Conservation (phyloP, 1,139 yeast genomes). For the Debaryomyces fabryi region DNA sequence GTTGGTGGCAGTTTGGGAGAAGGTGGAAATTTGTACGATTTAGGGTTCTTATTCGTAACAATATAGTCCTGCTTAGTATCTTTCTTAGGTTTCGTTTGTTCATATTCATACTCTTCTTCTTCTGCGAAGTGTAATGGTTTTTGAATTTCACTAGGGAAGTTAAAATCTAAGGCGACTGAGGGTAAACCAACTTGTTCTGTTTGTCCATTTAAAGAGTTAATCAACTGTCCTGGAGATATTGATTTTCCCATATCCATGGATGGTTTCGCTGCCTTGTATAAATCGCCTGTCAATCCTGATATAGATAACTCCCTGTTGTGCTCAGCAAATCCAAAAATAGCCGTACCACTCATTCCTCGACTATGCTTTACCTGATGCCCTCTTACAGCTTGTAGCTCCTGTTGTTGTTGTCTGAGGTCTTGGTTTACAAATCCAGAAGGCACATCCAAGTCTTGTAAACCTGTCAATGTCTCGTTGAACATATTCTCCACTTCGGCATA, state of each 20-base stretch:
- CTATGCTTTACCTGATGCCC: conserved; percentile 27
- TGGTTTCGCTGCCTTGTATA: conserved; percentile 22
- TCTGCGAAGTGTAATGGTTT: conserved; percentile 30
- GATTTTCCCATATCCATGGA: conserved; percentile 29
- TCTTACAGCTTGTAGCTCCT: conserved; percentile 10
- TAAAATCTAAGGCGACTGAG: conserved; percentile 15
- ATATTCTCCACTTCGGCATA: conserved; percentile 44
- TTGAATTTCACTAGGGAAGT: conserved; percentile 19
- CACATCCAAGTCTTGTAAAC: conserved; percentile 56
- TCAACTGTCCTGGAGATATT: conserved; percentile 41
- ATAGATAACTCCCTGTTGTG: conserved; percentile 56
- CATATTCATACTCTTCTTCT: conserved; percentile 32
- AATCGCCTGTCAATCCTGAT: conserved; percentile 37
- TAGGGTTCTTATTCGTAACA: conserved; percentile 43
- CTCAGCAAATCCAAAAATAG: conserved; percentile 61
- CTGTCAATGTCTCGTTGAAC: conserved; percentile 47
- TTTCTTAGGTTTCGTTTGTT: conserved; percentile 13
- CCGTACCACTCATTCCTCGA: conserved; percentile 58
- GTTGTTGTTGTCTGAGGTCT: conserved; percentile 13
- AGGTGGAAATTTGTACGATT: conserved; percentile 54
- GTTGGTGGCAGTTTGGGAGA: conserved; percentile 29
- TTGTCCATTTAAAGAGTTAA: conserved; percentile 16
- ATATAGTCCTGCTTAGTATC: conserved; percentile 34
- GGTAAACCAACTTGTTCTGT: neutral
- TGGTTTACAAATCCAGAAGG: conserved; percentile 40